phyloP scores from a whole-genome alignment of 176 grass and related monocot species.

The Paspalum vaginatum region DNA sequence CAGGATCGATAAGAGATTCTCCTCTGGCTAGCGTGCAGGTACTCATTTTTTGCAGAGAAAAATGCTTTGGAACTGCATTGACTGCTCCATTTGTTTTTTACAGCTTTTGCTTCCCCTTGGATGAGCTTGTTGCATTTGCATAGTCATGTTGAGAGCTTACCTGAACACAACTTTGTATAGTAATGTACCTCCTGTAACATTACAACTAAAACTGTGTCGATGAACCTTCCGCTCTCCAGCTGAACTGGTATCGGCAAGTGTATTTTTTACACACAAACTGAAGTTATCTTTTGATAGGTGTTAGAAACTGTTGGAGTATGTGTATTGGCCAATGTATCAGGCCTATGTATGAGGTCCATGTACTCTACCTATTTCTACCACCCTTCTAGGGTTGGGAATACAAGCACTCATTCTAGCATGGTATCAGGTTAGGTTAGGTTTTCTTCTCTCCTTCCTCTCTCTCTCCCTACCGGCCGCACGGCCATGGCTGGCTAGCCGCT shows the following conservation, averaged over 20 bases:
- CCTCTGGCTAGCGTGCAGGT: slow-evolving; percentile 86
- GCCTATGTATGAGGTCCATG: no score
- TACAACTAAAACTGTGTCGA: not conserved
- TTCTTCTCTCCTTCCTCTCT: no score
- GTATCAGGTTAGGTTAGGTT: no score
- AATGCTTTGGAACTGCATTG: slow-evolving; percentile 30
- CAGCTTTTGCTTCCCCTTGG: slow-evolving; percentile 24
- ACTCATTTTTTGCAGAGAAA: slow-evolving; percentile 24
- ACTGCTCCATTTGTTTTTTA: slow-evolving; percentile 23
- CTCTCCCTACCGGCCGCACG: no score
- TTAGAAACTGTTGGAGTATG: no score
- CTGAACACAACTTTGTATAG: not conserved
- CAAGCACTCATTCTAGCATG: no score
- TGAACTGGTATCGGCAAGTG: slow-evolving; percentile 12
- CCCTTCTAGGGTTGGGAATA: no score
- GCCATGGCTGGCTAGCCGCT: no score
- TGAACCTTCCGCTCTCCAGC: not conserved
- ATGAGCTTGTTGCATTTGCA: not conserved
- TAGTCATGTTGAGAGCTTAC: slow-evolving; percentile 19
- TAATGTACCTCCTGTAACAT: slow-evolving; percentile 6
- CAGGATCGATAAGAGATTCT: slow-evolving; percentile 81
- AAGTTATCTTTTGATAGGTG: slow-evolving; percentile 2
- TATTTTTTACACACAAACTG: slow-evolving; percentile 4
- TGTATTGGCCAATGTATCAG: no score
- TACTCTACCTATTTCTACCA: no score